Base-by-base conservation (phyloP, 2,329 filamentous ascomycete species). In the Fragosphaeria purpurea region DNA sequence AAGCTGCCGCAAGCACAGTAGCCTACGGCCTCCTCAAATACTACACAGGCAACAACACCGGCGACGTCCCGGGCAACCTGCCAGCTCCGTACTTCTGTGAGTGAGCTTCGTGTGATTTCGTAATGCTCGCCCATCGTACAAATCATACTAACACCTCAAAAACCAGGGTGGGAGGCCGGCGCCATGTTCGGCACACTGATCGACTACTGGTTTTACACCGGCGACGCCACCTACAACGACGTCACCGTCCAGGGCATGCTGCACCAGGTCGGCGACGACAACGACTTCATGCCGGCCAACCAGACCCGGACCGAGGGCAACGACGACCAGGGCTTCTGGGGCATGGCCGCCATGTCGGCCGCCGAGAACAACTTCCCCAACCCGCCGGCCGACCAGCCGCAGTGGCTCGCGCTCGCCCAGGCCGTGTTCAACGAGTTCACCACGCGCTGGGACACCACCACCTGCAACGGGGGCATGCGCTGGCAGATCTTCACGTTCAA, bases 401-500 rank as follows among this genome's bases (percentile, higher is more conserved):
- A 85, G 54, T 95, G 86, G 86, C 74, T 93, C n/a, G 80, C 82
- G 6, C 74, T 93, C 48, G 83, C 78, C 1, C 85, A 89, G 64
- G 85, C 83, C 9, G 84, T 88, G 2, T 94, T 91, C 66, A 88
- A 91, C 68, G 82, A 84, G 47, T 88, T 88, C 60, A 80, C 79
- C 2, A 66, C 67, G 22, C 78, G 87, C 30, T 91, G 86, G 84
- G 82, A 93, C 58, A 69, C 67, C 3, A 60, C 67, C 0, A 73
- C 72, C 1, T 95, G 88, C 64, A 72, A 69, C 44, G 88, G 88
- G 46, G 88, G 88, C 8, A 67, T 95, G 57, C 80, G 85, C 56
- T 95, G 89, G 89, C 88, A 95, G 68, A 85, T 94, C 54, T 90
- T 84, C 68, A 74, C 79, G 10, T 86, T 83, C 68, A 89, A 89